Evolutionary conservation across 2,329 filamentous ascomycete species (phyloP).

Genomic region (Xylaria sp.): DNA sequence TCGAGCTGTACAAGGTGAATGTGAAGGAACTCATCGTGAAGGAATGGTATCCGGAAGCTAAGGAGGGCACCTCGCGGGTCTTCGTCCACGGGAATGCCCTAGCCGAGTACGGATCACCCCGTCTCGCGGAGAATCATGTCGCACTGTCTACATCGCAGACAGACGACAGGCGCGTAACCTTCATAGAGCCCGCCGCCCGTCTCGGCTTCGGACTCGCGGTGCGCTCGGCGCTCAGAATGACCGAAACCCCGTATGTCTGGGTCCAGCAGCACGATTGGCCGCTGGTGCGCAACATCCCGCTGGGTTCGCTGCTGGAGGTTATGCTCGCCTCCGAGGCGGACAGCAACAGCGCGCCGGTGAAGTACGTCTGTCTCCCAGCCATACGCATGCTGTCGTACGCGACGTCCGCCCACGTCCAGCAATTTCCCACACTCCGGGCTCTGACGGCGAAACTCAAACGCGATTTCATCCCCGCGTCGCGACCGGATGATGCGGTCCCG

Average conservation of each 20-base stretch:
- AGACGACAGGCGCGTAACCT: constrained; percentile 53
- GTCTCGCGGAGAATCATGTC: constrained; percentile 52
- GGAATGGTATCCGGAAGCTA: constrained; percentile 40
- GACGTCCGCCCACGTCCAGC: constrained; percentile 56
- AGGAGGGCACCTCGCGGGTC: neutral
- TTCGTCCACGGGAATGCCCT: constrained; percentile 43
- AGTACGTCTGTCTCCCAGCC: constrained; percentile 64
- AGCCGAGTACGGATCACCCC: constrained; percentile 61
- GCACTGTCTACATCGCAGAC: constrained; percentile 51
- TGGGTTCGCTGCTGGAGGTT: constrained; percentile 56
- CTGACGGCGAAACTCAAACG: constrained; percentile 56
- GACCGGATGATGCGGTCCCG: constrained; percentile 48
- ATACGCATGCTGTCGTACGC: constrained; percentile 64
- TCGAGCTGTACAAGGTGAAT: constrained; percentile 58
- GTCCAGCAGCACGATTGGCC: constrained; percentile 68
- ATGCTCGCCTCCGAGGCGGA: constrained; percentile 54
- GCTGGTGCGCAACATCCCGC: constrained; percentile 57
- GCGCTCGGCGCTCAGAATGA: constrained; percentile 59
- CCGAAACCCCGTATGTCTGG: constrained; percentile 64
- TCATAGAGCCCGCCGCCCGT: constrained; percentile 59
- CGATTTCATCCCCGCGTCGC: constrained; percentile 48
- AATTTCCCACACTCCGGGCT: constrained; percentile 54
- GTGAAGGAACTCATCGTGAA: constrained; percentile 55
- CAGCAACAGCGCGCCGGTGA: constrained; percentile 52
- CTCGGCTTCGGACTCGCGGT: constrained; percentile 65